Evolutionary conservation across 495 filamentous ascomycete species (phyloP).

Genomic region (Sabuloglossum arenarium): DNA sequence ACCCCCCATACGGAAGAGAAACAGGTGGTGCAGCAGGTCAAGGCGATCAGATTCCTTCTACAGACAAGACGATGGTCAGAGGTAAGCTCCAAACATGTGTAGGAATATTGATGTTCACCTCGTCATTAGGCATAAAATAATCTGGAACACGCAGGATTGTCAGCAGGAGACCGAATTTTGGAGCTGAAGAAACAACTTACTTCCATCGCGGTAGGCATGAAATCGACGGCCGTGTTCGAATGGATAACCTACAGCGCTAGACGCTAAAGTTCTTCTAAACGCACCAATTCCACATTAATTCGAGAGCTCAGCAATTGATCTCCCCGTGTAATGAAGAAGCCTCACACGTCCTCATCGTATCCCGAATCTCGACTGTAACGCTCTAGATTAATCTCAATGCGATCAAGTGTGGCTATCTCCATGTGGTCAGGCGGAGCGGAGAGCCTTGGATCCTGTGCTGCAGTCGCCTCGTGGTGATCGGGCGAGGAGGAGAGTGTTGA

Average conservation of each 20-base stretch:
- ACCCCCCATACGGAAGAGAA: conserved; percentile 31
- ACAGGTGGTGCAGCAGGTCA: conserved; percentile 45
- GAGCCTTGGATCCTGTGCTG: not conserved
- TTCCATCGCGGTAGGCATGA: not conserved
- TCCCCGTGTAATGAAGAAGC: not conserved
- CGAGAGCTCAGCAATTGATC: no score
- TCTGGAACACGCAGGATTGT: not conserved
- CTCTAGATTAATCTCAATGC: not conserved
- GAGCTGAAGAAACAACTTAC: not conserved
- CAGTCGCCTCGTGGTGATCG: not conserved
- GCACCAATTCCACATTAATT: not conserved
- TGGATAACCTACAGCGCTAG: conserved; percentile 3
- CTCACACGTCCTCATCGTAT: not conserved
- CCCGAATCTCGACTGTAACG: not conserved
- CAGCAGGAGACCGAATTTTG: not conserved
- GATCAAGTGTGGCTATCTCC: not conserved
- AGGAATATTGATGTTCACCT: not conserved
- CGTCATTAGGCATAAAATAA: conserved; percentile 5
- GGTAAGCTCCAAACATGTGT: not conserved
- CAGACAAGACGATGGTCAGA: not conserved
- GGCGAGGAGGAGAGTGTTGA: no score
- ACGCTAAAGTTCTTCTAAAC: not conserved
- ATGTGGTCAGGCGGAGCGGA: not conserved
- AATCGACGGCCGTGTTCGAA: conserved; percentile 3
- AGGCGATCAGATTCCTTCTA: conserved; percentile 45